Evolutionary conservation across 306 rosid species (phyloP).

Genomic region (Prunus armeniaca): DNA sequence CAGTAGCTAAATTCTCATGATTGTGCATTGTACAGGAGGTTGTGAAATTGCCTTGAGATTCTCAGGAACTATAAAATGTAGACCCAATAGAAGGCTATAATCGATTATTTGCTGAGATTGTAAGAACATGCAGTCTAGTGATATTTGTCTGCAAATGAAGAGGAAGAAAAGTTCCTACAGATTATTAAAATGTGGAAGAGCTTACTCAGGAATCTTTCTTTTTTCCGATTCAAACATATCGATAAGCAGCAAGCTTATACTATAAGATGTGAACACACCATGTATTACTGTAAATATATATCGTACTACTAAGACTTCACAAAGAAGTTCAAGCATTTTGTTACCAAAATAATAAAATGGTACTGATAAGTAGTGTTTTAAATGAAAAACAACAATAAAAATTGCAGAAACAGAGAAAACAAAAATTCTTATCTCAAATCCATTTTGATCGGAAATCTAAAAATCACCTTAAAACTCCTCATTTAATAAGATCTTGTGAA

Average conservation of each 20-base stretch:
- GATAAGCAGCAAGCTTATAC: slow-evolving; percentile 8
- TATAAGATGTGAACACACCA: not conserved
- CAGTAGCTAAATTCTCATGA: slow-evolving; percentile 33
- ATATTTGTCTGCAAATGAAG: slow-evolving; percentile 67
- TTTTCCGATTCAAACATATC: slow-evolving; percentile 2
- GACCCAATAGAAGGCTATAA: slow-evolving; percentile 91
- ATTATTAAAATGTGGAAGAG: slow-evolving; percentile 4
- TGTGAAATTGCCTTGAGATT: slow-evolving; percentile 64
- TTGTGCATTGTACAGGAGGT: slow-evolving; percentile 34
- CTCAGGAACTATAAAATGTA: slow-evolving; percentile 95
- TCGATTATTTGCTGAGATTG: slow-evolving; percentile 86
- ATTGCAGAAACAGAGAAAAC: not conserved
- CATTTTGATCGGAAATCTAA: slow-evolving; percentile 6
- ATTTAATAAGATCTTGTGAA: too few species aligned
- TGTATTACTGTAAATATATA: not conserved
- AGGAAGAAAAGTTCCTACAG: slow-evolving; percentile 21
- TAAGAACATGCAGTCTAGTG: slow-evolving; percentile 78
- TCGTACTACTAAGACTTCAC: not conserved
- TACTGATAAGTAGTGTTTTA: not conserved
- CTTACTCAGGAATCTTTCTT: not conserved
- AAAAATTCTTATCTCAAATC: not conserved
- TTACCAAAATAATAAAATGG: not conserved
- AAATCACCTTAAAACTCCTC: not conserved
- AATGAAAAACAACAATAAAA: not conserved
- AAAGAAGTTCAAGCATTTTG: not conserved